Evolutionary conservation across 805 yeast species (phyloP).

Genomic region (Ogataea kodamae): DNA sequence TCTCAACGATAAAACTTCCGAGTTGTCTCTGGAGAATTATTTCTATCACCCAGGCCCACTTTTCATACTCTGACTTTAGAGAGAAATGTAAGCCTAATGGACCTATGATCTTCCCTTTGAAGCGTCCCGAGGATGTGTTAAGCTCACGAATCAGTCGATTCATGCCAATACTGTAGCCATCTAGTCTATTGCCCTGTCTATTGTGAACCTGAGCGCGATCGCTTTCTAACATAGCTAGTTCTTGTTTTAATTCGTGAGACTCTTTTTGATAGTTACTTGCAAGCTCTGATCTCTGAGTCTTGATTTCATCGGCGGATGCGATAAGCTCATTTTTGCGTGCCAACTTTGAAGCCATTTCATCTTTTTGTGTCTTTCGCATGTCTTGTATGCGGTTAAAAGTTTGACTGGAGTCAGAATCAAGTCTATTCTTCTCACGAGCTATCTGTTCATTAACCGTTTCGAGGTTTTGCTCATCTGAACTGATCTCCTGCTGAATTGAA

Average conservation of each 20-base stretch:
- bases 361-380: slow-evolving; percentile 16
- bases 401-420: slow-evolving; percentile 43
- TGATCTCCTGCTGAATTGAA: slow-evolving; percentile 18
- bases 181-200: slow-evolving; percentile 29
- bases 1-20: slow-evolving; percentile 65
- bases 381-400: slow-evolving; percentile 34
- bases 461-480: slow-evolving; percentile 15
- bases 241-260: slow-evolving; percentile 17
- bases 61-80: slow-evolving; percentile 48
- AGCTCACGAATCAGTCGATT: slow-evolving; percentile 41
- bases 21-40: slow-evolving; percentile 46
- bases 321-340: slow-evolving; percentile 13
- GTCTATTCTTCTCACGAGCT: slow-evolving; percentile 35
- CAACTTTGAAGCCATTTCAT: slow-evolving; percentile 15
- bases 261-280: slow-evolving; percentile 11
- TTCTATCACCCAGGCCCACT: slow-evolving; percentile 64
- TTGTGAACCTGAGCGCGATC: slow-evolving; percentile 29
- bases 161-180: slow-evolving; percentile 51
- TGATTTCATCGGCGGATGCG: slow-evolving; percentile 9
- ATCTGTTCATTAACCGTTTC: slow-evolving; percentile 27
- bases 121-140: slow-evolving; percentile 31
- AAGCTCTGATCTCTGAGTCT: slow-evolving; percentile 14
- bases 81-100: slow-evolving; percentile 69
- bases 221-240: slow-evolving; percentile 22
- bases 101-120: slow-evolving; percentile 62